Evolutionary conservation across 148 eudicot species (phyloP).

Genomic region (Vaccinium corymbosum): DNA sequence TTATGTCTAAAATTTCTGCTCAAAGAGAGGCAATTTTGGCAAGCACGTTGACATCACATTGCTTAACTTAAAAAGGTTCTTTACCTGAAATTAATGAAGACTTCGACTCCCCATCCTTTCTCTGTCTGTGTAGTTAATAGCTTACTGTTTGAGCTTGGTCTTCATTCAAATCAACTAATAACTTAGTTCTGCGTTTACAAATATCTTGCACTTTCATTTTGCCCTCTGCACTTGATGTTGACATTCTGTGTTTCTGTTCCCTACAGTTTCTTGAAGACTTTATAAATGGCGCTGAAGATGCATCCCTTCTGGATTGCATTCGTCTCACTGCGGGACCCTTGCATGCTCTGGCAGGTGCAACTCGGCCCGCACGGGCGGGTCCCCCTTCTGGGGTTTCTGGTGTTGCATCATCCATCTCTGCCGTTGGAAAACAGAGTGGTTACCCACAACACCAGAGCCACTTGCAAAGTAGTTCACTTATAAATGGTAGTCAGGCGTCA

Average conservation of each 20-base stretch:
- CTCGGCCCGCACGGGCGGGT: conserved; percentile 97
- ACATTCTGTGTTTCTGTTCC: neutral
- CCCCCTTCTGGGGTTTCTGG: conserved; percentile 72
- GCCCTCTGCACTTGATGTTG: neutral
- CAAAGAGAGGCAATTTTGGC: neutral
- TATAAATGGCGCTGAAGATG: conserved; percentile 92
- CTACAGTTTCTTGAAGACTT: conserved; percentile 94
- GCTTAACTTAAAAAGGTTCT: neutral
- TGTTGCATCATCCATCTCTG: conserved; percentile 45
- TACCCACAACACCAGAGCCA: conserved; percentile 50
- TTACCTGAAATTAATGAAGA: neutral
- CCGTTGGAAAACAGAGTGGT: conserved; percentile 58
- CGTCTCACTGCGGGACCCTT: conserved; percentile 97
- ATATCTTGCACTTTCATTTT: neutral
- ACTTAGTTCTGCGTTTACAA: conserved; percentile 5
- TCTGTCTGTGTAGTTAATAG: neutral
- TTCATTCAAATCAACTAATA: neutral
- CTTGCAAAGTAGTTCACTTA: conserved; percentile 36
- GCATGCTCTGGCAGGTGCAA: conserved; percentile 97
- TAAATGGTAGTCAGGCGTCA: conserved; percentile 39
- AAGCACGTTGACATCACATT: neutral
- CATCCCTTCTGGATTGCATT: conserved; percentile 94
- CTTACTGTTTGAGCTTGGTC: conserved; percentile 1
- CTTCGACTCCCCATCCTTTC: neutral
- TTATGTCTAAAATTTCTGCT: neutral